Conservation (phyloP, 768 basidiomycete species). For the Mycena chlorophos region DNA sequence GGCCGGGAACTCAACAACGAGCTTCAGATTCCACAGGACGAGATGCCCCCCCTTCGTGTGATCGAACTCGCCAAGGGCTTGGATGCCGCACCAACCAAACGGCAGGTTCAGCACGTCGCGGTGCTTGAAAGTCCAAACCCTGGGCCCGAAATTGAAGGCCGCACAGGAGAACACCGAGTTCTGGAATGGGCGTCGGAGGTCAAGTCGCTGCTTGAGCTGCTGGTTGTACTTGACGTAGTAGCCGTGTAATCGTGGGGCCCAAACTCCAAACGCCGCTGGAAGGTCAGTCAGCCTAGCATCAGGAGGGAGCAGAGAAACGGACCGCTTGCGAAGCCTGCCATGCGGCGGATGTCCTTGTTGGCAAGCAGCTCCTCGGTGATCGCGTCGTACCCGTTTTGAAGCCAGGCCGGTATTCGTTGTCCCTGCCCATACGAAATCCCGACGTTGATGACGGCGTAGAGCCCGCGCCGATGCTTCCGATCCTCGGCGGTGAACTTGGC, state of each 20-base stretch:
- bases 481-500: background rate
- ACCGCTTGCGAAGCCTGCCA: constrained; percentile 19
- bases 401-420: constrained; percentile 2
- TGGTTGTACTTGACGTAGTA: constrained; percentile 5
- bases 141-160: constrained; percentile 36
- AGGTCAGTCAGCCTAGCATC: background rate
- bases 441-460: constrained; percentile 12
- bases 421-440: constrained; percentile 24
- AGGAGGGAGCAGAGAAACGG: background rate
- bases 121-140: no score
- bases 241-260: constrained; percentile 13
- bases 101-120: no score
- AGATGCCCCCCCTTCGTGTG: no score
- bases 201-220: background rate
- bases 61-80: no score
- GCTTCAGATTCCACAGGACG: no score
- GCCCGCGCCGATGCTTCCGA: constrained; percentile 13
- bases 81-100: no score
- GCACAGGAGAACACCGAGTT: constrained; percentile 21
- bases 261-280: constrained; percentile 5
- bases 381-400: background rate
- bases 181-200: background rate
- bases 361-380: background rate
- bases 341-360: background rate
- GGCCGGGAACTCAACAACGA: no score